phyloP scores from a whole-genome alignment of 345 rosid genomes.

The Linum trigynum region DNA sequence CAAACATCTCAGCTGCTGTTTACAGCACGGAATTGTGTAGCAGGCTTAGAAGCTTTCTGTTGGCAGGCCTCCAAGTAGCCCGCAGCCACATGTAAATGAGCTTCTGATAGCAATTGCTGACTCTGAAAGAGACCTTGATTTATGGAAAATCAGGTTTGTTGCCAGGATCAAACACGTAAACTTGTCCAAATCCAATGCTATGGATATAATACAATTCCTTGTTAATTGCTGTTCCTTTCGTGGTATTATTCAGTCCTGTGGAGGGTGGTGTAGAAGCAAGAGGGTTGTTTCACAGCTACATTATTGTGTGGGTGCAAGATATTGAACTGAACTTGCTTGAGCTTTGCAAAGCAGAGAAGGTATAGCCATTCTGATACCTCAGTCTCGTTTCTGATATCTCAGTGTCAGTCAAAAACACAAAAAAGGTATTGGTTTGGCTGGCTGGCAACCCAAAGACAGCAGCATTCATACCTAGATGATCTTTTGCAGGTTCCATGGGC shows the following conservation, averaged over 20 bases:
- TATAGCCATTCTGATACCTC: conserved; percentile 4
- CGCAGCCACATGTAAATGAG: conserved; percentile 21
- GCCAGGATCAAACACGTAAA: neutral
- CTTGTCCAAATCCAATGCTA: no score
- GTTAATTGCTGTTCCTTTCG: conserved; percentile 1
- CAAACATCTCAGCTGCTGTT: conserved; percentile 22
- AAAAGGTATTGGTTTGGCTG: neutral
- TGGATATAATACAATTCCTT: neutral
- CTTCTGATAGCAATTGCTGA: conserved; percentile 21
- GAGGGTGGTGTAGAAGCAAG: conserved; percentile 24
- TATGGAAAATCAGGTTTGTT: conserved; percentile 23
- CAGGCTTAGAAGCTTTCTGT: conserved; percentile 20
- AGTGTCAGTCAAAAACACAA: no score
- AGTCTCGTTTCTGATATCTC: neutral
- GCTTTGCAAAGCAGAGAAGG: conserved; percentile 27
- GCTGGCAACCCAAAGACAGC: neutral
- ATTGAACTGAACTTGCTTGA: conserved; percentile 26
- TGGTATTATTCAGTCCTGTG: conserved; percentile 17
- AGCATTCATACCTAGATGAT: neutral
- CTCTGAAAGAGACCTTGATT: conserved; percentile 18
- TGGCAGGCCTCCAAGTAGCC: conserved; percentile 26
- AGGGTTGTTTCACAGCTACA: conserved; percentile 24
- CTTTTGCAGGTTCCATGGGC: conserved; percentile 69
- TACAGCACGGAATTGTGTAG: conserved; percentile 24
- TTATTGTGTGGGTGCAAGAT: conserved; percentile 29